Conservation (phyloP, 1,284 basidiomycete genomes). For the Pseudomicrostroma phylloplanum region DNA sequence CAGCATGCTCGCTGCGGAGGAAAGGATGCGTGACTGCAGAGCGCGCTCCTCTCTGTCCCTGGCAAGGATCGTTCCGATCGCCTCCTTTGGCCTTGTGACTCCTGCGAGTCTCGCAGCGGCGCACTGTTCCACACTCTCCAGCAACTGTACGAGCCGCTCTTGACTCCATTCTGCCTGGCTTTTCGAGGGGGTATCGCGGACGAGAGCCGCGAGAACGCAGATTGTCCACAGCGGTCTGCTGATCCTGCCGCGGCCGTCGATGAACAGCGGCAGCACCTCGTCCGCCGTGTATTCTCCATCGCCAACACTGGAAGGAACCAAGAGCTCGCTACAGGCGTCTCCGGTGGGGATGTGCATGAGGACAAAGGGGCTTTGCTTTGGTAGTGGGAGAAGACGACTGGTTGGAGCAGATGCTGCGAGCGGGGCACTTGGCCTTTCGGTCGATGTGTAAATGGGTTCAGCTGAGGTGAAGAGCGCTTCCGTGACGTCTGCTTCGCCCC, state of each 20-base stretch:
- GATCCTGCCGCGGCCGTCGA: conserved; percentile 10
- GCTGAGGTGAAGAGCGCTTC: too few relatives aligned
- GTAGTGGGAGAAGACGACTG: neutral
- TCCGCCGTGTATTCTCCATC: conserved; percentile 5
- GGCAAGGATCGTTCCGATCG: too few relatives aligned
- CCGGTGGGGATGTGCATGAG: neutral
- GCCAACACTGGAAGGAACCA: neutral
- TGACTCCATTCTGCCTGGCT: too few relatives aligned
- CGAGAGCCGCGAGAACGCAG: conserved; percentile 6
- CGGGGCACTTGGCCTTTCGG: neutral
- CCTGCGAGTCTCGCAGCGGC: too few relatives aligned
- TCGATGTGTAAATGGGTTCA: too few relatives aligned
- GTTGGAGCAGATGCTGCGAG: conserved; percentile 5
- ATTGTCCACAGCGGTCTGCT: conserved; percentile 7
- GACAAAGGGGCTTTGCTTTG: neutral
- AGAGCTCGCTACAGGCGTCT: neutral
- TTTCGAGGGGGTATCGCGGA: neutral
- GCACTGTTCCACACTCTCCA: too few relatives aligned
- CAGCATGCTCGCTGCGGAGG: too few relatives aligned
- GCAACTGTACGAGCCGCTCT: too few relatives aligned
- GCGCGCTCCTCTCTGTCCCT: too few relatives aligned
- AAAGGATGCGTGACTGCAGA: too few relatives aligned
- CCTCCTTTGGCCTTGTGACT: too few relatives aligned
- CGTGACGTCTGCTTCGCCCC: too few relatives aligned
- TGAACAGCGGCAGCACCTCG: conserved; percentile 11